Evolutionary conservation across 371 early-diverging fungal species (phyloP).

Genomic region (Rhizomucor miehei): DNA sequence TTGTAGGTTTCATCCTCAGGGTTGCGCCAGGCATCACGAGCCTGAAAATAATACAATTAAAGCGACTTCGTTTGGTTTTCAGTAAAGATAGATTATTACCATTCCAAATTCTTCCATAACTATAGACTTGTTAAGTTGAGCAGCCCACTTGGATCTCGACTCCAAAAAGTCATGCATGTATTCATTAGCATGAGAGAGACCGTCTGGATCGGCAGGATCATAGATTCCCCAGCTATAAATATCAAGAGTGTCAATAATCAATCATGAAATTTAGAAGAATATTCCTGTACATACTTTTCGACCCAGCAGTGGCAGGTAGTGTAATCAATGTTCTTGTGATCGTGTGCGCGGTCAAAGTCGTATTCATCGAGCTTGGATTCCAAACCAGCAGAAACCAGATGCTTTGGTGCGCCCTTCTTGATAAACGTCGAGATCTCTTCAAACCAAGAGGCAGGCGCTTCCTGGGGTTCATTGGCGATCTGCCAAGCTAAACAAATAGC

Average conservation of each 20-base stretch:
- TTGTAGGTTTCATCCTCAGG: conserved; percentile 28
- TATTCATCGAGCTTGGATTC: conserved; percentile 47
- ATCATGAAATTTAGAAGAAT: no score
- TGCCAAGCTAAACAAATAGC: conserved; percentile 38
- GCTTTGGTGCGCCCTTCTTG: conserved; percentile 42
- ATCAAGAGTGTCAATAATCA: not conserved
- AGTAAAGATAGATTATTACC: conserved; percentile 1
- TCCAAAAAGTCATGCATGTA: conserved; percentile 30
- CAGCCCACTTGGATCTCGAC: conserved; percentile 38
- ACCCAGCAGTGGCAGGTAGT: conserved; percentile 59
- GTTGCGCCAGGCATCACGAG: conserved; percentile 45
- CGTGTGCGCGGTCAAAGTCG: conserved; percentile 51
- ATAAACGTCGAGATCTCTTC: conserved; percentile 43
- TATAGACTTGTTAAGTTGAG: conserved; percentile 43
- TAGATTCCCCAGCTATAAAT: conserved; percentile 47
- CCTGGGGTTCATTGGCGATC: conserved; percentile 44
- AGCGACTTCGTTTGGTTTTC: not conserved
- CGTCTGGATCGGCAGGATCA: conserved; percentile 20
- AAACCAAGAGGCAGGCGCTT: conserved; percentile 44
- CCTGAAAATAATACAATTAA: conserved; percentile 3
- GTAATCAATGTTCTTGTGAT: conserved; percentile 42
- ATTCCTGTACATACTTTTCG: conserved; percentile 49
- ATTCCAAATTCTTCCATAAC: conserved; percentile 60
- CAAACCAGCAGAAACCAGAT: conserved; percentile 53
- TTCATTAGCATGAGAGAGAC: conserved; percentile 17